Evolutionary conservation across 257 asterid species (phyloP).

Genomic region (Jasminum sambac): DNA sequence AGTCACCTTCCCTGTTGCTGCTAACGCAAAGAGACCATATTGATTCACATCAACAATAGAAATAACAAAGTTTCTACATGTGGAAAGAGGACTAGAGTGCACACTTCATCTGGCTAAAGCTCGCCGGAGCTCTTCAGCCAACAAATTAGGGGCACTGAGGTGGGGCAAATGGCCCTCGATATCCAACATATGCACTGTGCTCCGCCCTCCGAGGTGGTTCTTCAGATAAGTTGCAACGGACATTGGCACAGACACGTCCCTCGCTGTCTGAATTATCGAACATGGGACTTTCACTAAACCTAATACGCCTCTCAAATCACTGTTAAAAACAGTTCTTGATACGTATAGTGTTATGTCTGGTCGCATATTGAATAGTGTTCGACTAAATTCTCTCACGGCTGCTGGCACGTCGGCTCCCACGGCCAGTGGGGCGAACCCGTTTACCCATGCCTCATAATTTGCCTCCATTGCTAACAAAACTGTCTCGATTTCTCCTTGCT

Average conservation of each 20-base stretch:
- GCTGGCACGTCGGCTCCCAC: conserved; percentile 98
- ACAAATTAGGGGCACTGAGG: conserved; percentile 77
- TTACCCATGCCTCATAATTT: conserved; percentile 92
- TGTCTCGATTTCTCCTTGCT: conserved; percentile 60
- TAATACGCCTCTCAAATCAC: conserved; percentile 69
- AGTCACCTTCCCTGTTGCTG: no score
- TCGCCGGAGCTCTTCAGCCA: conserved; percentile 74
- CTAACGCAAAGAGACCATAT: no score
- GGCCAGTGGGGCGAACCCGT: conserved; percentile 86
- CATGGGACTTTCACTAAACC: conserved; percentile 86
- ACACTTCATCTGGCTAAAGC: conserved; percentile 54
- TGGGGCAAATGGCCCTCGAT: conserved; percentile 89
- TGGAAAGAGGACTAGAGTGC: no score
- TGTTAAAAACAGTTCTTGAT: conserved; percentile 62
- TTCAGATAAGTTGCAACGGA: conserved; percentile 73
- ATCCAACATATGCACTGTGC: conserved; percentile 62
- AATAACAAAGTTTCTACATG: no score
- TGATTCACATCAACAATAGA: no score
- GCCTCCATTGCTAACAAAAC: conserved; percentile 85
- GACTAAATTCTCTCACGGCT: conserved; percentile 80
- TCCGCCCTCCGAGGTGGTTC: conserved; percentile 79
- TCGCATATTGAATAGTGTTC: conserved; percentile 86
- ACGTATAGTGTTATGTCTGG: conserved; percentile 89
- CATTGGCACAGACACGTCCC: conserved; percentile 78
- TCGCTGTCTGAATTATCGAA: conserved; percentile 76